These are phyloP conservation scores for Aspergillus aculeatus DNA, from an alignment of 2,329 filamentous ascomycete species.

Conservation along the genomic window DNA sequence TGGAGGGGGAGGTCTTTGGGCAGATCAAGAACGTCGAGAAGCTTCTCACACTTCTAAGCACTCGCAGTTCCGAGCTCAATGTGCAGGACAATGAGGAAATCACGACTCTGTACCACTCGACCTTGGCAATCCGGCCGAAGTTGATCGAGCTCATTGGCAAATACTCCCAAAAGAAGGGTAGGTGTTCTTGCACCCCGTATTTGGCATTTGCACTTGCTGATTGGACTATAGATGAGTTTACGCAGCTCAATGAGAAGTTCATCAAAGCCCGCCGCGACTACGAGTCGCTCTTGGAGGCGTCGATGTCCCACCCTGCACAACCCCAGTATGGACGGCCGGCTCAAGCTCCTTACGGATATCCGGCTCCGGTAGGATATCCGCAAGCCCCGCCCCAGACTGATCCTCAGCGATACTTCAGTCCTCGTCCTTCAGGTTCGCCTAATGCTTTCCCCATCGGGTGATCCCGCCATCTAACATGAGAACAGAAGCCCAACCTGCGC, in stretches of 20 bases:
- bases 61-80: conserved; percentile 73
- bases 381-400: conserved; percentile 53
- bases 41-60: conserved; percentile 84
- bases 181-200: conserved; percentile 11
- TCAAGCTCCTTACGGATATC: conserved; percentile 38
- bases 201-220: conserved; percentile 14
- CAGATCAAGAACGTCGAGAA: conserved; percentile 78
- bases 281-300: conserved; percentile 90
- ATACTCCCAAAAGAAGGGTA: conserved; percentile 98
- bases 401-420: conserved; percentile 67
- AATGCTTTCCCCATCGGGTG: neutral
- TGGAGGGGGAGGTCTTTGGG: conserved; percentile 79
- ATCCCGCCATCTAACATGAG: conserved; percentile 20
- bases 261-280: conserved; percentile 98
- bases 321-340: conserved; percentile 67
- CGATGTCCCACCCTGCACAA: conserved; percentile 90
- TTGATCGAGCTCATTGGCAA: conserved; percentile 97
- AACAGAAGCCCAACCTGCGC: conserved; percentile 36
- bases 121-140: conserved; percentile 90
- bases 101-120: conserved; percentile 85
- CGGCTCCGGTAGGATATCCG: conserved; percentile 35
- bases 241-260: conserved; percentile 97
- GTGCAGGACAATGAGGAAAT: conserved; percentile 97
- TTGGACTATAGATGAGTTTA: conserved; percentile 76
- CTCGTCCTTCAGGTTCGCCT: conserved; percentile 44